These are phyloP conservation scores for Fraxinus albicans DNA, from an alignment of 305 asterid species.

Conservation along the genomic window DNA sequence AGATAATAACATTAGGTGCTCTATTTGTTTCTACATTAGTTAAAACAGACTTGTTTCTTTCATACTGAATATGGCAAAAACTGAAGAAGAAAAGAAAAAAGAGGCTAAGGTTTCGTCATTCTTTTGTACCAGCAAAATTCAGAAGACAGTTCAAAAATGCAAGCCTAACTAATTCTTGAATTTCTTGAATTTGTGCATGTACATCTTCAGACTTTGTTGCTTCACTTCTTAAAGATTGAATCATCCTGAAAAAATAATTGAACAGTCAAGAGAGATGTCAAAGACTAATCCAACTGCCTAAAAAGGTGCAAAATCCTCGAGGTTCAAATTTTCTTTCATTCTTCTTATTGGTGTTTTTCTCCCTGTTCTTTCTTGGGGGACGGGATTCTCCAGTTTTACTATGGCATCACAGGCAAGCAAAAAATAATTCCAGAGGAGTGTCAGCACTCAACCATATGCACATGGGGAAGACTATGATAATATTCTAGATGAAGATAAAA, in stretches of 20 bases:
- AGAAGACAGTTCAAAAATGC: constrained; percentile 86
- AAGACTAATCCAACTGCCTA: constrained; percentile 22
- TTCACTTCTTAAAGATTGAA: constrained; percentile 74
- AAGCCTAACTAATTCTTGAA: constrained; percentile 89
- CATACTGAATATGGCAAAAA: constrained; percentile 2
- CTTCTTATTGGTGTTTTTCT: neutral
- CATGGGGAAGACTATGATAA: neutral
- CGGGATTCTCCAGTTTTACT: neutral
- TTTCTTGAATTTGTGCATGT: constrained; percentile 75
- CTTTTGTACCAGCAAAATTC: constrained; percentile 79
- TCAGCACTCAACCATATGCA: neutral
- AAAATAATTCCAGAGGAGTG: neutral
- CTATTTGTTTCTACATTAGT: constrained; percentile 9
- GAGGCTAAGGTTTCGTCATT: constrained; percentile 13
- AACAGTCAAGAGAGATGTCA: constrained; percentile 15
- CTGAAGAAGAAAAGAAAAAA: constrained; percentile 4
- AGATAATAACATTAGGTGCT: constrained; percentile 18
- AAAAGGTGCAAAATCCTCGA: constrained; percentile 5
- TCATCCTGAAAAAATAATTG: constrained; percentile 60
- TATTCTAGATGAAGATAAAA: neutral
- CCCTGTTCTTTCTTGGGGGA: neutral
- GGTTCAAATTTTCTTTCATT: neutral
- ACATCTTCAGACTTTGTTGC: constrained; percentile 78
- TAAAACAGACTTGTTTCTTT: constrained; percentile 9
- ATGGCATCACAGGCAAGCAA: neutral